Percentiles rank a stretch among this genome's conserved stretches.
Evolutionary conservation across 306 rosid genomes (phyloP).

Genomic region (Mimosa bimucronata): DNA sequence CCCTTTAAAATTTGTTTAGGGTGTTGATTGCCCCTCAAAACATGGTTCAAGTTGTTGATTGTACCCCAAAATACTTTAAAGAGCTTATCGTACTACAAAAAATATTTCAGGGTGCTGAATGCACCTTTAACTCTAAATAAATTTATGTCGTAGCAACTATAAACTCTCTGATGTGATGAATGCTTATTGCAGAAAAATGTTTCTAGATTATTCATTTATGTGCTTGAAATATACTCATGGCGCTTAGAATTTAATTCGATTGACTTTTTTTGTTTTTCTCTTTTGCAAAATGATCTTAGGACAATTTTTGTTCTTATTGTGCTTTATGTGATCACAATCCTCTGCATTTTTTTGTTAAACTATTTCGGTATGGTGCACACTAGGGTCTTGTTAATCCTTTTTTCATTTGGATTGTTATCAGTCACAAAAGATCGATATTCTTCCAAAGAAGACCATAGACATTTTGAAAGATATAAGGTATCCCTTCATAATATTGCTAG

Average conservation of each 20-base stretch:
- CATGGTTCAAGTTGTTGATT: no score
- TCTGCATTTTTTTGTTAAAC: neutral
- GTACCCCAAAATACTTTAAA: no score
- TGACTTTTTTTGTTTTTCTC: neutral
- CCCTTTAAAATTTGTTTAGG: no score
- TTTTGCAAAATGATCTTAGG: neutral
- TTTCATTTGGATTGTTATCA: conserved; percentile 42
- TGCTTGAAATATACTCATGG: neutral
- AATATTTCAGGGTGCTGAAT: no score
- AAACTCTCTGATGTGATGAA: neutral
- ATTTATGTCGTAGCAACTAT: neutral
- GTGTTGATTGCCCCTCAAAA: no score
- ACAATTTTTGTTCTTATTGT: neutral
- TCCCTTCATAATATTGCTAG: conserved; percentile 26
- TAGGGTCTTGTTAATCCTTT: conserved; percentile 6
- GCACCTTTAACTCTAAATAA: neutral
- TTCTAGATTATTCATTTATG: neutral
- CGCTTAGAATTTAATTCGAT: neutral
- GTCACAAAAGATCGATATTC: conserved; percentile 68
- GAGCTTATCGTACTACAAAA: no score
- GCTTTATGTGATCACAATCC: neutral
- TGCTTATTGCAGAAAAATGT: neutral
- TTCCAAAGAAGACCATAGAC: conserved; percentile 76
- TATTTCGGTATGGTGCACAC: neutral
- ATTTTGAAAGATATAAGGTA: conserved; percentile 76